These are phyloP conservation scores for Marasmius fiardii DNA, from an alignment of 1,284 basidiomycete genomes.

Conservation along the genomic window DNA sequence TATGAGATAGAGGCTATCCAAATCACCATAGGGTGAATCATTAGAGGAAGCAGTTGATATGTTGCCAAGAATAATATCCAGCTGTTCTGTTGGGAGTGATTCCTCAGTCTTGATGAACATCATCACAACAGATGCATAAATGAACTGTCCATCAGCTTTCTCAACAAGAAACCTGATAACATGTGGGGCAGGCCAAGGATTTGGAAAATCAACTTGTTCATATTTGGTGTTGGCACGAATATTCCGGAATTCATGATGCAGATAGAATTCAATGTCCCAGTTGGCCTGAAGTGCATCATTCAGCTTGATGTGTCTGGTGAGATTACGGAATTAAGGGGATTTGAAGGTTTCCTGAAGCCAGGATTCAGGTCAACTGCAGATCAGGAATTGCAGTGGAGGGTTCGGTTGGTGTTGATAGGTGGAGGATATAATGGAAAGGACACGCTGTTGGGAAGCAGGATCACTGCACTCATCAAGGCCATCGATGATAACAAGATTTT, in stretches of 20 bases:
- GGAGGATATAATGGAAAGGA: background rate
- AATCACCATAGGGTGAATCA: slow-evolving; percentile 11
- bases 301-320: background rate
- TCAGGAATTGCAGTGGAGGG: slow-evolving; percentile 23
- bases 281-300: background rate
- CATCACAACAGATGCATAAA: slow-evolving; percentile 24
- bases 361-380: slow-evolving; percentile 22
- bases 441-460: background rate
- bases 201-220: background rate
- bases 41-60: background rate
- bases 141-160: slow-evolving; percentile 21
- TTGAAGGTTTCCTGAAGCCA: slow-evolving; percentile 19
- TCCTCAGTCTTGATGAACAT: slow-evolving; percentile 21
- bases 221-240: background rate
- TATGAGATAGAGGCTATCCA: background rate
- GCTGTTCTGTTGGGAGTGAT: slow-evolving; percentile 19
- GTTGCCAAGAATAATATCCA: slow-evolving; percentile 19
- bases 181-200: slow-evolving; percentile 17
- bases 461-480: slow-evolving; percentile 7
- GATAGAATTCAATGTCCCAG: background rate
- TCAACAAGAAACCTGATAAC: slow-evolving; percentile 18
- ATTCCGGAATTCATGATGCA: background rate
- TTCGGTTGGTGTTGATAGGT: background rate
- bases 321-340: too few relatives aligned
- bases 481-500: slow-evolving; percentile 1